These are phyloP conservation scores for Plasmodium inui DNA, from an alignment of 169 alveolate genomes.

Conservation along the genomic window DNA sequence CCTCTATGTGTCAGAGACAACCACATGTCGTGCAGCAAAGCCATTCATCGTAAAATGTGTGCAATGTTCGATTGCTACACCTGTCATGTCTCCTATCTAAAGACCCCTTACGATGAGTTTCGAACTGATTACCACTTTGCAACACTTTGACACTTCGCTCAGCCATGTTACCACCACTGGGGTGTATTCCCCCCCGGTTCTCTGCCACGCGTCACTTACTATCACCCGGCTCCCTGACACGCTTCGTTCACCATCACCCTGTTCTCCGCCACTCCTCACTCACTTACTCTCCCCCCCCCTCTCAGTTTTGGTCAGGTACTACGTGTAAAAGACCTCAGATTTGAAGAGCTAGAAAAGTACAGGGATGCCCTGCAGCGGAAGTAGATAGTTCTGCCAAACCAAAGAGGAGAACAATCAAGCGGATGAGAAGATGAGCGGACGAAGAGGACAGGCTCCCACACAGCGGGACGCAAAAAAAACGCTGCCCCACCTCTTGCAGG, in stretches of 20 bases:
- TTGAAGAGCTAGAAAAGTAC: slow-evolving; percentile 55
- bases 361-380: slow-evolving; percentile 46
- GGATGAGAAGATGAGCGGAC: background rate
- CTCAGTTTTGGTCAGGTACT: slow-evolving; percentile 41
- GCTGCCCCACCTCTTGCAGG: background rate
- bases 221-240: background rate
- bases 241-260: background rate
- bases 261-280: too few species aligned
- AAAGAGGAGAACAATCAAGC: background rate
- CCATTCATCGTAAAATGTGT: background rate
- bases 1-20: too few species aligned
- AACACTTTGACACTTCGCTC: background rate
- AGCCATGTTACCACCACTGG: background rate
- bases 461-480: background rate
- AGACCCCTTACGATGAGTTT: background rate
- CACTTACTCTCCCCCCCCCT: background rate
- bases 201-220: background rate
- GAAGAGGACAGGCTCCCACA: background rate
- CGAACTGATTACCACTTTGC: background rate
- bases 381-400: background rate
- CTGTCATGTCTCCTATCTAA: background rate
- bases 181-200: background rate
- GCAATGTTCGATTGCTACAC: background rate
- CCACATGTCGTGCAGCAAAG: too few species aligned
- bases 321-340: slow-evolving; percentile 38